Conservation (phyloP, 1,284 basidiomycete species). For the Naganishia albida region DNA sequence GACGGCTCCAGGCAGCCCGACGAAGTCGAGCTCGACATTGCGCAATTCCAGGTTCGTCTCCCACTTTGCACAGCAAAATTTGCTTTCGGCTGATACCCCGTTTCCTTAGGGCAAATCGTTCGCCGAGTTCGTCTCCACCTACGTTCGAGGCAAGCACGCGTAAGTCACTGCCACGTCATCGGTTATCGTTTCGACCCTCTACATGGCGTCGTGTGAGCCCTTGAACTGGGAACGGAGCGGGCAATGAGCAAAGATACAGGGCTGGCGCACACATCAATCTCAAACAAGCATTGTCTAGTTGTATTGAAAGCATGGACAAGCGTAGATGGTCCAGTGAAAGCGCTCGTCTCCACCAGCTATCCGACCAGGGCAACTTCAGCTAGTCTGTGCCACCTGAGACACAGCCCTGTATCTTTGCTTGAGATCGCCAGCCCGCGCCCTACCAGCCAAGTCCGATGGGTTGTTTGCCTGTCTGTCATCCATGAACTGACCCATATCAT, state of each 20-base stretch:
- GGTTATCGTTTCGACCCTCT: not conserved
- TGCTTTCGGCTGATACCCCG: not conserved
- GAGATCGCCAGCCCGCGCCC: not conserved
- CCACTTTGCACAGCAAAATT: not conserved
- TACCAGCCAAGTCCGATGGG: not conserved
- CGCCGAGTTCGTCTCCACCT: conserved; percentile 47
- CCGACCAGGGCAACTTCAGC: too few relatives aligned
- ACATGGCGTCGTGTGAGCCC: too few relatives aligned
- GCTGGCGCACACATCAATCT: conserved; percentile 2
- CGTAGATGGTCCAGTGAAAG: not conserved
- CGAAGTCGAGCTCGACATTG: conserved; percentile 66
- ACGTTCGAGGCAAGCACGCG: conserved; percentile 47
- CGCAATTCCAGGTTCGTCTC: conserved; percentile 60
- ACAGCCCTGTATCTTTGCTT: conserved; percentile 23
- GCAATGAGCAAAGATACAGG: conserved; percentile 21
- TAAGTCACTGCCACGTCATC: conserved; percentile 34
- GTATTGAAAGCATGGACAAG: conserved; percentile 22
- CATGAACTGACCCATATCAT: not conserved
- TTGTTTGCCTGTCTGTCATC: not conserved
- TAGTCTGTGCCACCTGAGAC: too few relatives aligned
- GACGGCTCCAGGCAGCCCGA: conserved; percentile 67
- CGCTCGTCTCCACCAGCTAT: too few relatives aligned
- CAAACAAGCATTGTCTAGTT: conserved; percentile 7
- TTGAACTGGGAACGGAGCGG: not conserved
- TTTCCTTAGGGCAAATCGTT: conserved; percentile 44